phyloP scores from a whole-genome alignment of 2,329 filamentous ascomycete genomes.

The Massarina eburnea region DNA sequence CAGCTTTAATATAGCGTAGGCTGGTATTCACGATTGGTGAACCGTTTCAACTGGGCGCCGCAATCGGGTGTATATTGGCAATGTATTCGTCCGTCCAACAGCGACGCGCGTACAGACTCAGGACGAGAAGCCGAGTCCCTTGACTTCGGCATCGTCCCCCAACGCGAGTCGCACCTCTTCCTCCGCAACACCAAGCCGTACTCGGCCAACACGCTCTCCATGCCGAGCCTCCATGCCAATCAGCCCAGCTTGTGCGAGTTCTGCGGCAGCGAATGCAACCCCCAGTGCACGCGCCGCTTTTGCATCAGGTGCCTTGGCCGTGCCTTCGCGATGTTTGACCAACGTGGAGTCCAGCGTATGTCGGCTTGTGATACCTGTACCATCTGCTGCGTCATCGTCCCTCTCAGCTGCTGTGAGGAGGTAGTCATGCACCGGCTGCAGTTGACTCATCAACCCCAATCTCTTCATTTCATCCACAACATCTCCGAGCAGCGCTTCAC shows the following conservation, averaged over 20 bases:
- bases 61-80: not conserved
- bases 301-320: constrained; percentile 26
- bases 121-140: constrained; percentile 62
- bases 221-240: constrained; percentile 76
- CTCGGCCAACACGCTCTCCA: constrained; percentile 83
- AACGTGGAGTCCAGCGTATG: constrained; percentile 8
- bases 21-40: not conserved
- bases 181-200: constrained; percentile 82
- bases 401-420: constrained; percentile 48
- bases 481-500: constrained; percentile 85
- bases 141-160: constrained; percentile 84
- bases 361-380: constrained; percentile 8
- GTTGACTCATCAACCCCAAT: constrained; percentile 63
- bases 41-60: not conserved
- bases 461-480: constrained; percentile 82
- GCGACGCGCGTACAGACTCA: constrained; percentile 1
- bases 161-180: constrained; percentile 90
- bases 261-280: constrained; percentile 73
- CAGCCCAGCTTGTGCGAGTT: constrained; percentile 84
- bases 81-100: not conserved
- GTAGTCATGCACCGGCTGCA: constrained; percentile 62
- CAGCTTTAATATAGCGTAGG: not conserved
- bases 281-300: constrained; percentile 53
- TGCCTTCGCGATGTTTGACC: constrained; percentile 13
- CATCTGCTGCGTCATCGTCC: constrained; percentile 27